Evolutionary conservation across 441 rosid species (phyloP), one percentile per base, ranked within the genome.

Genomic region (Hypseocharis bilobata): DNA sequence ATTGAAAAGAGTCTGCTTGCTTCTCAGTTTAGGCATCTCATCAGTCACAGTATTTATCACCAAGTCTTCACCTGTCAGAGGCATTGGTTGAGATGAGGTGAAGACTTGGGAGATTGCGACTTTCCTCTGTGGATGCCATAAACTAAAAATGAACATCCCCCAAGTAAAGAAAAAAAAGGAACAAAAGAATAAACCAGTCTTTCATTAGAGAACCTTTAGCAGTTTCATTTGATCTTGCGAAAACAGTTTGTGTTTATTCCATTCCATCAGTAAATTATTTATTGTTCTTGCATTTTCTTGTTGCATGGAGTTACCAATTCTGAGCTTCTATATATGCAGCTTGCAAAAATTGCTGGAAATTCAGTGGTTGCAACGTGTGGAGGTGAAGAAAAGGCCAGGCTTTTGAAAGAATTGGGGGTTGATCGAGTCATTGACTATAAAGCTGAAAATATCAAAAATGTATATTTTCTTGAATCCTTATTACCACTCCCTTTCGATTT

Each of bases 311-410:
- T 65, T 62, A 40, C 28, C 32, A 60, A 56, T 36, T 66, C 26
- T 38, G 69, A 74, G 44, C 67, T 72, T 19, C 54, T 70, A 3
- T 65, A 29, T 70, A 4, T 75, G 78, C 91, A 93, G 99, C 92
- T 93, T 64, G 97, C 97, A 25, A 91, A 87, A 77, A 68, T 91
- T 68, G 91, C 96, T 3, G 96, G 99, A 75, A 91, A 86, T 58
- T 82, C 72, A 23, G 97, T 89, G 47, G 85, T 91, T 62, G 99
- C 97, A 64, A 93, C 97, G 58, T 93, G 99, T 36, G 97, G 99
- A 10, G 99, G 96, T 44, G 76, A 83, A 68, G 88, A 85, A 65
- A 93, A 93, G 83, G 96, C 92, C 27, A 70, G 42, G 83, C 86
- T 88, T 69, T 79, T 93, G 78, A 89, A 85, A 82, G 88, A 81